phyloP scores from a whole-genome alignment of 768 basidiomycete species.

The Galerina marginata region DNA sequence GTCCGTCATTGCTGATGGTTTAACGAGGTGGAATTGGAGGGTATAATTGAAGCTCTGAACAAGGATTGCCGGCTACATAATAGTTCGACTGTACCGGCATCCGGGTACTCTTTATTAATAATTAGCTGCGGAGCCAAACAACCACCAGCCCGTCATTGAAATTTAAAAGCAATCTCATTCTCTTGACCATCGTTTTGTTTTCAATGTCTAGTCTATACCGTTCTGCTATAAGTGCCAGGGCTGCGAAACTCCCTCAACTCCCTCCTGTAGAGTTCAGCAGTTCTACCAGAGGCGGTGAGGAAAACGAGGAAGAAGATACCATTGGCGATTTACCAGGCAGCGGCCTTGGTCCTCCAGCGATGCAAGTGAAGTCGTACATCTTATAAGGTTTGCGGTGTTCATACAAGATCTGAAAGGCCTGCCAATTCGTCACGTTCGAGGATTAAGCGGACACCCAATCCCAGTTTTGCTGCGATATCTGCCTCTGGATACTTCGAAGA shows the following conservation, averaged over 20 bases:
- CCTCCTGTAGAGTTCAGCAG: conserved; percentile 1
- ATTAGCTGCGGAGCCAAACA: too few relatives aligned
- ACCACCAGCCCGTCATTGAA: too few relatives aligned
- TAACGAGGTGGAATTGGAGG: not conserved
- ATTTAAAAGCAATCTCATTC: too few relatives aligned
- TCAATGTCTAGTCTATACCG: conserved; percentile 76
- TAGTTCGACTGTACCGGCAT: too few relatives aligned
- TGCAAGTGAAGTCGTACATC: conserved; percentile 48
- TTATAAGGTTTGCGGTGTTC: conserved; percentile 24
- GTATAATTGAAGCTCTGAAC: not conserved
- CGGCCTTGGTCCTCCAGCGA: conserved; percentile 65
- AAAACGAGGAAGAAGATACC: conserved; percentile 55
- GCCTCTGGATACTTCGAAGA: conserved; percentile 77
- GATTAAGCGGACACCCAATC: conserved; percentile 51
- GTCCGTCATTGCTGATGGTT: not conserved
- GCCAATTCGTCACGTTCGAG: conserved; percentile 30
- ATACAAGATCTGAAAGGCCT: conserved; percentile 35
- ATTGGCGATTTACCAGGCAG: conserved; percentile 66
- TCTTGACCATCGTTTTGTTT: not conserved
- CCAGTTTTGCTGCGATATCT: conserved; percentile 78
- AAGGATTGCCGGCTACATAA: too few relatives aligned
- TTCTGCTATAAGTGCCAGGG: conserved; percentile 75
- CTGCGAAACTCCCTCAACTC: conserved; percentile 68
- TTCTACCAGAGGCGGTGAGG: conserved; percentile 34
- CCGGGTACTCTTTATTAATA: too few relatives aligned